These are phyloP conservation scores for Leccinum griseonigrum DNA, from an alignment of 1,284 basidiomycete genomes.

Conservation along the genomic window DNA sequence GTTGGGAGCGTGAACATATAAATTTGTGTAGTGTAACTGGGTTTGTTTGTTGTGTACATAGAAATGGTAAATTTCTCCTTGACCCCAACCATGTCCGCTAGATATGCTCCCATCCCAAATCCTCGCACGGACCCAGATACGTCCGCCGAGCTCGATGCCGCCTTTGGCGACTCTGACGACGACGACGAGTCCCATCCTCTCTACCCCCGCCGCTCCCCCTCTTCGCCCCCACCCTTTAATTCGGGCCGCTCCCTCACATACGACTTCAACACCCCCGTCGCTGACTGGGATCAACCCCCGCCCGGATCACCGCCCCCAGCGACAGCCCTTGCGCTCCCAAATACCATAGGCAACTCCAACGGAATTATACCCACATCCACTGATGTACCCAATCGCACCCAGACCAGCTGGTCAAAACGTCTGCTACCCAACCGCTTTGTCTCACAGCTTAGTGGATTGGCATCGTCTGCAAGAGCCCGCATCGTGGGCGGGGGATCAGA, in stretches of 20 bases:
- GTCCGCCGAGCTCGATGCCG: constrained; percentile 69
- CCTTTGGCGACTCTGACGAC: constrained; percentile 72
- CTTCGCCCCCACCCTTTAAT: constrained; percentile 21
- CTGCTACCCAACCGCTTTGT: constrained; percentile 55
- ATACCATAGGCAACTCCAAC: constrained; percentile 79
- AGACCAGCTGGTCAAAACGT: constrained; percentile 51
- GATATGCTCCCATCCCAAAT: constrained; percentile 70
- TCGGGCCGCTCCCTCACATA: constrained; percentile 51
- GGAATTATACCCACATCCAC: constrained; percentile 64
- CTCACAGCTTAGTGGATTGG: constrained; percentile 46
- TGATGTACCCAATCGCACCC: constrained; percentile 33
- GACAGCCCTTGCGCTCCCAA: constrained; percentile 60
- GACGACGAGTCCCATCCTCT: constrained; percentile 61
- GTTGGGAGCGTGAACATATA: constrained; percentile 15
- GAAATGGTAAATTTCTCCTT: neutral
- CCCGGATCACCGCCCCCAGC: constrained; percentile 81
- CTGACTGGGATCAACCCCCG: constrained; percentile 76
- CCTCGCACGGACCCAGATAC: constrained; percentile 50
- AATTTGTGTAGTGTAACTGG: neutral
- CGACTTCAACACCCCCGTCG: constrained; percentile 78
- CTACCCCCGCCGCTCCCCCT: constrained; percentile 38
- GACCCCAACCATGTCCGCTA: constrained; percentile 49
- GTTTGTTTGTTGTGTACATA: neutral
- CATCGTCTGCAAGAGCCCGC: constrained; percentile 4
- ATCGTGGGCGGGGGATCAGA: constrained; percentile 69